Percentiles rank a stretch among this genome's conserved stretches.
phyloP scores from a whole-genome alignment of 352 stramenopile species.

The Phytophthora parvispora region DNA sequence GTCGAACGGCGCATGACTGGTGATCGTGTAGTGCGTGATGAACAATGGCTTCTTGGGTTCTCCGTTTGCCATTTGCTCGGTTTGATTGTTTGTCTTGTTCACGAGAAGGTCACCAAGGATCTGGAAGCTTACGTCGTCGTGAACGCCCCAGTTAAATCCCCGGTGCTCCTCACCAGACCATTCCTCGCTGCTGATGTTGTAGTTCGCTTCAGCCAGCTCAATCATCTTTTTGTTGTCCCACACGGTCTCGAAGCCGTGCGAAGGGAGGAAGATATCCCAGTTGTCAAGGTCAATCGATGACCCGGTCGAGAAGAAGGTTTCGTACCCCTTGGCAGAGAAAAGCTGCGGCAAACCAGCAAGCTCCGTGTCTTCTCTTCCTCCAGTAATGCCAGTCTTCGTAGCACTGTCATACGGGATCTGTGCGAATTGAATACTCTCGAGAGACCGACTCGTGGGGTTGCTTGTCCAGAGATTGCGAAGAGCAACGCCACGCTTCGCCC shows the following conservation, averaged over 20 bases:
- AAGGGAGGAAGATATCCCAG: slow-evolving; percentile 58
- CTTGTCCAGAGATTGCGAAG: slow-evolving; percentile 69
- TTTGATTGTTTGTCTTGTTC: slow-evolving; percentile 52
- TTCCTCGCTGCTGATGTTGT: slow-evolving; percentile 41
- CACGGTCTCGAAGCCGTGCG: slow-evolving; percentile 62
- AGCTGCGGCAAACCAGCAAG: not conserved
- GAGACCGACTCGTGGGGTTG: slow-evolving; percentile 60
- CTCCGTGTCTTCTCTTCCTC: not conserved
- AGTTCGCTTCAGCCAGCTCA: slow-evolving; percentile 34
- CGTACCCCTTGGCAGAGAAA: slow-evolving; percentile 1
- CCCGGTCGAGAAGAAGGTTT: slow-evolving; percentile 42
- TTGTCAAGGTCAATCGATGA: slow-evolving; percentile 51
- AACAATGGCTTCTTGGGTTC: slow-evolving; percentile 53
- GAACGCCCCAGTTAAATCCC: slow-evolving; percentile 48
- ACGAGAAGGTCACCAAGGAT: slow-evolving; percentile 58
- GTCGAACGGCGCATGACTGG: slow-evolving; percentile 48
- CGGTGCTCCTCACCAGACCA: slow-evolving; percentile 27
- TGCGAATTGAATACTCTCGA: not conserved
- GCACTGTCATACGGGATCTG: slow-evolving; percentile 2
- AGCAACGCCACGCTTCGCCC: slow-evolving; percentile 52
- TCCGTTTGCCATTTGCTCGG: slow-evolving; percentile 8
- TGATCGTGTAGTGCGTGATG: slow-evolving; percentile 72
- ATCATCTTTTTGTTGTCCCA: slow-evolving; percentile 48
- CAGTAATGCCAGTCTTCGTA: not conserved
- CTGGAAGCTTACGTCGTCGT: slow-evolving; percentile 60